phyloP scores from a whole-genome alignment of 2,329 filamentous ascomycete species.

The Zarea fungicola region DNA sequence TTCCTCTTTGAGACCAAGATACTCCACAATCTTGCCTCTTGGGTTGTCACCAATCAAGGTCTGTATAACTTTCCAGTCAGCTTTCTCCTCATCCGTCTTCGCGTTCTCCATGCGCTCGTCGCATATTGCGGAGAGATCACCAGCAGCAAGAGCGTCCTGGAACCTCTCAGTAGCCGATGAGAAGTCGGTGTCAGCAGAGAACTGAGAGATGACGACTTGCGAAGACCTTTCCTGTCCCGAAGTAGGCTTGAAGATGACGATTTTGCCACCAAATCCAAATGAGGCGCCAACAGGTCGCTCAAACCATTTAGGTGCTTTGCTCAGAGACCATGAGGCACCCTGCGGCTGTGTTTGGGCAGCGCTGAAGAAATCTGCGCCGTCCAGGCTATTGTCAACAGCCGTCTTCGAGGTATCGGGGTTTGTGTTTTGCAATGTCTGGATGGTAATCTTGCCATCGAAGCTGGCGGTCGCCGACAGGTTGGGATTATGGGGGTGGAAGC shows the following conservation, averaged over 20 bases:
- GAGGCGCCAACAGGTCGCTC: constrained; percentile 79
- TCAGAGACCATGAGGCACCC: constrained; percentile 79
- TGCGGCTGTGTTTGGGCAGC: constrained; percentile 90
- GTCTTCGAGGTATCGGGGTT: constrained; percentile 69
- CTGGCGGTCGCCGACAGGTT: constrained; percentile 90
- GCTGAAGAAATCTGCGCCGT: constrained; percentile 94
- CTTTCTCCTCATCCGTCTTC: constrained; percentile 83
- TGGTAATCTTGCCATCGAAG: constrained; percentile 91
- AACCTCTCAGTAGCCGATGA: constrained; percentile 82
- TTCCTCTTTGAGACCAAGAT: constrained; percentile 78
- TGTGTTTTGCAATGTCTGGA: constrained; percentile 93
- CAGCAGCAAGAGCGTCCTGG: constrained; percentile 72
- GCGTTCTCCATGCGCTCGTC: constrained; percentile 70
- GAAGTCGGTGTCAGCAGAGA: constrained; percentile 80
- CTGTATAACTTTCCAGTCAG: constrained; percentile 92
- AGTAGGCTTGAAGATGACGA: constrained; percentile 67
- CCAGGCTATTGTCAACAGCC: constrained; percentile 62
- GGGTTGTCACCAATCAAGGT: constrained; percentile 80
- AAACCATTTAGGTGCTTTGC: constrained; percentile 84
- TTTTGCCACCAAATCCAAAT: constrained; percentile 93
- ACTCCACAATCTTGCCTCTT: constrained; percentile 79
- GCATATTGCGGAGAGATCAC: constrained; percentile 74
- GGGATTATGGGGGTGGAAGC: constrained; percentile 91
- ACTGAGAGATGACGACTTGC: constrained; percentile 78
- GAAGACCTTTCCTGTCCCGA: constrained; percentile 63